A percentile compares a stretch with the other conserved stretches of the same genome.
These are phyloP conservation scores for Platanus orientalis DNA, from an alignment of 164 flowering plant genomes.

Conservation along the genomic window DNA sequence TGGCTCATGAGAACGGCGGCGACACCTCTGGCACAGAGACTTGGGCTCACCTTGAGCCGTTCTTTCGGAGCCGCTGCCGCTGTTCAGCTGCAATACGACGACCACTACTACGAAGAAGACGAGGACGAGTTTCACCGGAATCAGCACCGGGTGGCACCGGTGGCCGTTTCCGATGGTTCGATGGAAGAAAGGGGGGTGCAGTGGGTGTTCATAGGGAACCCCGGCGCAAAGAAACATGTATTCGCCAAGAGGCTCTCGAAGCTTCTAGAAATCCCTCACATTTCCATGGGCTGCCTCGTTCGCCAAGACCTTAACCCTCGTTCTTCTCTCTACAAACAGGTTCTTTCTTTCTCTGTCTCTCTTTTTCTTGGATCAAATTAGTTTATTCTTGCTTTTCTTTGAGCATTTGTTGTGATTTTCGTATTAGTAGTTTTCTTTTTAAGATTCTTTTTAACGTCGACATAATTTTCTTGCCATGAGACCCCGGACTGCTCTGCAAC, in stretches of 20 bases:
- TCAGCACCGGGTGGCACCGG: conserved; percentile 1
- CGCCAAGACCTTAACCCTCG: conserved; percentile 79
- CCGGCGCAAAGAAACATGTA: conserved; percentile 58
- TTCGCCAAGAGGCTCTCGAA: conserved; percentile 80
- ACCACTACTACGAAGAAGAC: conserved; percentile 18
- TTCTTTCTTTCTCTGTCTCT: conserved; percentile 7
- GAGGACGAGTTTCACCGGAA: conserved; percentile 2
- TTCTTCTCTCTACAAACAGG: conserved; percentile 83
- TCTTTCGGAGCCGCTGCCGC: conserved; percentile 21
- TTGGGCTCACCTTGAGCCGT: conserved; percentile 5
- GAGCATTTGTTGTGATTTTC: too few relatives aligned
- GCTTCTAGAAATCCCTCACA: conserved; percentile 86
- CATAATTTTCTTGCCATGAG: too few relatives aligned
- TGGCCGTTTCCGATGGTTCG: conserved; percentile 28
- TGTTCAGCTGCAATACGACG: conserved; percentile 13
- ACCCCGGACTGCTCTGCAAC: too few relatives aligned
- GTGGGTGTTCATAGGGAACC: conserved; percentile 91
- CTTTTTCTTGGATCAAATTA: background rate
- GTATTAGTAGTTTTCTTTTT: too few relatives aligned
- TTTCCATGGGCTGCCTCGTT: conserved; percentile 81
- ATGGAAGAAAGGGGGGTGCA: conserved; percentile 50
- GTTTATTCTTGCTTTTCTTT: background rate
- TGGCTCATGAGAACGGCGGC: conserved; percentile 7
- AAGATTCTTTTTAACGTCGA: too few relatives aligned
- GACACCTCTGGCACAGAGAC: background rate